Evolutionary conservation across 225 moss, liverwort and hornwort genomes (phyloP), one percentile per base, ranked within the genome.

Genomic region (Pleurozium schreberi): DNA sequence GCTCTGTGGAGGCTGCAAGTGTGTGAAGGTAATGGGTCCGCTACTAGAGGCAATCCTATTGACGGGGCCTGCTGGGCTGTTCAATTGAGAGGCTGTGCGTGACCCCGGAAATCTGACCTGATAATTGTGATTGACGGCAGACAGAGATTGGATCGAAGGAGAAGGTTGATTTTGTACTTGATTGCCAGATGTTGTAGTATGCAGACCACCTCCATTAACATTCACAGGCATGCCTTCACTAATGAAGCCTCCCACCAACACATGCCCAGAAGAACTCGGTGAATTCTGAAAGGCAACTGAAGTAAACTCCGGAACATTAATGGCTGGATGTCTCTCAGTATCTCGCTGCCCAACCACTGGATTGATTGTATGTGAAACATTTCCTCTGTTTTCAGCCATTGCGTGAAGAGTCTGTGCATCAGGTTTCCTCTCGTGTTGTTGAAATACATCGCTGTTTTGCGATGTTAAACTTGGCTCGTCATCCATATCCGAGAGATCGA

Each of bases 401-500:
- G 89, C 88, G 84, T 86, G 89, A 67, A 95, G 57, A 64, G 63
- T 85, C 66, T 92, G 92, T 50, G 59, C 59, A 88, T 93, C 93
- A 83, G 95, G 93, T 82, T 95, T 95, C 68, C 88, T 91, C 66
- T 95, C 95, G 57, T 69, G 88, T 68, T 86, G 88, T 55, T 91
- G 64, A 59, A 88, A 90, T 40, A 87, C 57, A 70, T 75, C 86
- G 33, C 52, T 45, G 57, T 68, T 90, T 21, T 81, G 80, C 77
- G 64, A 34, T 70, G 43, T 43, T 76, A 52, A 65, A 67, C 79
- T 84, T 47, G 73, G 16, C 86, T 90, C 89, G 47, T 92, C 95
- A 86, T 89, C 89, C 45, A 92, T 75, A 81, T 94, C 94, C 75
- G 92, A 91, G 71, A 96, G 87, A 73, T 94, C 87, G 43, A 98